Percentiles rank a stretch among this genome's conserved stretches.
phyloP scores from a whole-genome alignment of 1,284 basidiomycete genomes.

The Boletus smithii region DNA sequence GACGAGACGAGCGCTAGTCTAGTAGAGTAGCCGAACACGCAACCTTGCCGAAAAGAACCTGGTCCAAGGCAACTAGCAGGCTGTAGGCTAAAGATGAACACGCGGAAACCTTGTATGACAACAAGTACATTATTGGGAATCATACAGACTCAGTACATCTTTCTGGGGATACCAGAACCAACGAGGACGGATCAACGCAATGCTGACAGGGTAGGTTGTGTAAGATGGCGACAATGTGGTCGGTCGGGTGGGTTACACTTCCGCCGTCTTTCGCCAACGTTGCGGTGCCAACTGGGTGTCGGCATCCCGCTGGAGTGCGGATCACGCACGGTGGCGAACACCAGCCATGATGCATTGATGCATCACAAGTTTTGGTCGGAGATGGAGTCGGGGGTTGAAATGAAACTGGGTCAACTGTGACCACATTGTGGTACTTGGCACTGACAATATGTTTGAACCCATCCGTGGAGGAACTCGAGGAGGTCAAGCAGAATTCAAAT shows the following conservation, averaged over 20 bases:
- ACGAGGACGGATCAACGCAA: constrained; percentile 7
- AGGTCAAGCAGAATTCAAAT: constrained; percentile 89
- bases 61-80: not conserved
- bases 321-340: constrained; percentile 12
- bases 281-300: no score
- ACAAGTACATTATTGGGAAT: not conserved
- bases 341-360: no score
- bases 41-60: not conserved
- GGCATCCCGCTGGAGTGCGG: constrained; percentile 24
- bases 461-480: constrained; percentile 83
- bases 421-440: not conserved
- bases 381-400: constrained; percentile 12
- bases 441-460: constrained; percentile 67
- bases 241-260: no score
- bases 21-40: not conserved
- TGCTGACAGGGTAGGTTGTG: not conserved
- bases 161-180: not conserved
- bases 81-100: not conserved
- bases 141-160: not conserved
- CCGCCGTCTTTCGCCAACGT: no score
- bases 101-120: not conserved
- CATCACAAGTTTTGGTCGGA: constrained; percentile 9
- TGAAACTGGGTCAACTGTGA: not conserved
- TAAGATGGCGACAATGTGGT: no score
- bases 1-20: not conserved